Base-by-base conservation (phyloP, 345 rosid species). In the Syzygium oleosum region DNA sequence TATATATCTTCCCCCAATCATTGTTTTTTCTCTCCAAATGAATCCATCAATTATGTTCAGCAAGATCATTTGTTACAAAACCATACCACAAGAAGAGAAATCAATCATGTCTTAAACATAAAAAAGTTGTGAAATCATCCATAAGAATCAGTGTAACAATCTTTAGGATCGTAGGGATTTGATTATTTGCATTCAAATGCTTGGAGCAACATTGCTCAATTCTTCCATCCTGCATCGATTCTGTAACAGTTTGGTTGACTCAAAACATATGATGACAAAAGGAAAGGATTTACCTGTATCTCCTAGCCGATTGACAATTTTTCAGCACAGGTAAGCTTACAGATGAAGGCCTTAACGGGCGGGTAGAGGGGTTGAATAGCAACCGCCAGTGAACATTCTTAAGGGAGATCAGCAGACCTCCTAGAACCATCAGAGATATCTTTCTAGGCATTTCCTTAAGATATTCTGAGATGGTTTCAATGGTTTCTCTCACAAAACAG, bases 321-420 rank as follows among this genome's bases (percentile, higher is more conserved):
- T 12, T 59, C 2, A 2, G 2, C 7, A 12, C 2, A 5, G 31
- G 16, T 25, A 12, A 4, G 6, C 14, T 4, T 0, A 25, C 29
- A 14, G 29, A 17, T 0, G 41, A 65, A 10, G 21, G 41, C 2
- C 41, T 29, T 65, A 8, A 6, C 0, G 19, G 41, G 38, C 38
- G 21, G 41, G 8, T 0, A 8, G 22, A 63, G 77, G 77, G 15
- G 77, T 7, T 3, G 3, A 65, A 29, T 1, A 15, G 21, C 4
- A 65, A 2, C 77, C 5, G 15, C 77, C 77, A 29, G 9, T 63
- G 17, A 7, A 65, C 9, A 29, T 63, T 65, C 9, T 63, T 65
- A 7, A 65, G 3, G 5, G 41, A 29, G 77, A 65, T 29, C 11
- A 65, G 41, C 19, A 29, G 41, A 65, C 77, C 77, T 29, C 41